Percentiles rank a stretch among this genome's conserved stretches.
Evolutionary conservation across 176 grass and related monocot species (phyloP).

Genomic region (Carex scoparia): DNA sequence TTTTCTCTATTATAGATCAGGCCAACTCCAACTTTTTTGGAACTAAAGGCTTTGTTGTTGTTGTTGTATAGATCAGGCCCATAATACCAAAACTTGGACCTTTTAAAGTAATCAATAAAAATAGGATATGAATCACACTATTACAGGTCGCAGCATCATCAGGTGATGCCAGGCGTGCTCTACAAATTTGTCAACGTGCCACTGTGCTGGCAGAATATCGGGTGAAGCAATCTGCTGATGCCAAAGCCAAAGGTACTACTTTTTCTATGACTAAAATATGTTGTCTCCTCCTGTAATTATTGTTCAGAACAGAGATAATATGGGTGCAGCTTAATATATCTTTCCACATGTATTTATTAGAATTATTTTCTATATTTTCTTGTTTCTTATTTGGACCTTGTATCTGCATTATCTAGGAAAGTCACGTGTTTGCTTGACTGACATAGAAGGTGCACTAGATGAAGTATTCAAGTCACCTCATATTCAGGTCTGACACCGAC

Average conservation of each 20-base stretch:
- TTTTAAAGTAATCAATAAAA: not conserved
- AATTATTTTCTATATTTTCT: not conserved
- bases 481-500: conserved; percentile 69
- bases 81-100: not conserved
- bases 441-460: conserved; percentile 78
- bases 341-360: conserved; percentile 17
- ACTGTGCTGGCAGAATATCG: conserved; percentile 78
- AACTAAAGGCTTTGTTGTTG: too few species aligned
- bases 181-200: conserved; percentile 90
- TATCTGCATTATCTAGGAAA: conserved; percentile 45
- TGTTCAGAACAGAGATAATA: not conserved
- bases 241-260: conserved; percentile 16
- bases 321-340: not conserved
- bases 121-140: not conserved
- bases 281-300: conserved; percentile 13
- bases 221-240: conserved; percentile 44
- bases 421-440: conserved; percentile 63
- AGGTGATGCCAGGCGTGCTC: conserved; percentile 87
- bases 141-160: conserved; percentile 96
- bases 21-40: too few species aligned
- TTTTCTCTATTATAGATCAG: not conserved
- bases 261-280: conserved; percentile 34
- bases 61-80: not conserved
- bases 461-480: conserved; percentile 98
- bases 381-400: conserved; percentile 14